These are phyloP conservation scores for Candida suzukii DNA, from an alignment of 805 yeast species.

Conservation along the genomic window DNA sequence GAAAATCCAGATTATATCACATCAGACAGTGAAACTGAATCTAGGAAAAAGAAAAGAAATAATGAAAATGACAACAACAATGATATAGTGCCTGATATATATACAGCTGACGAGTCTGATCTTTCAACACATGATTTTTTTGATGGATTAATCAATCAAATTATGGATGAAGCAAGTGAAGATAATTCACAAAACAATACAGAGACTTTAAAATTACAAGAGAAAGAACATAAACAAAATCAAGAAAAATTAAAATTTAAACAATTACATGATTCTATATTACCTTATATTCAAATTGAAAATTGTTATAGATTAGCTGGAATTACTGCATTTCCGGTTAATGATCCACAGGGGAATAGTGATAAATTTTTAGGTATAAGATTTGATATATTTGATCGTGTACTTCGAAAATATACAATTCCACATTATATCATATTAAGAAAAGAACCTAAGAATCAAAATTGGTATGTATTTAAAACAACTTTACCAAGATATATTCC, in stretches of 20 bases:
- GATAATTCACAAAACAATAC: slow-evolving; percentile 3
- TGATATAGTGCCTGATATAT: not conserved
- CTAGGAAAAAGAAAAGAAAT: not conserved
- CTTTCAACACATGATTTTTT: slow-evolving; percentile 26
- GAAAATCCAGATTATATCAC: no score
- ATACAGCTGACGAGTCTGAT: no score
- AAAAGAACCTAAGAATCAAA: slow-evolving; percentile 15
- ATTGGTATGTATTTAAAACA: slow-evolving; percentile 27
- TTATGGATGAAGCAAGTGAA: slow-evolving; percentile 14
- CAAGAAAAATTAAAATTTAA: slow-evolving; percentile 4
- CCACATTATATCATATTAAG: slow-evolving; percentile 45
- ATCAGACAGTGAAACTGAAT: no score
- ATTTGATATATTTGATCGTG: slow-evolving; percentile 35
- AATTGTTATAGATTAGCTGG: slow-evolving; percentile 43
- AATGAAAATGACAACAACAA: no score
- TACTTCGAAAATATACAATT: slow-evolving; percentile 21
- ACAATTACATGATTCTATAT: slow-evolving; percentile 10
- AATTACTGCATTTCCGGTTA: slow-evolving; percentile 44
- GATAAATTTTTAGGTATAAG: slow-evolving; percentile 38
- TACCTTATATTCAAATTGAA: slow-evolving; percentile 34
- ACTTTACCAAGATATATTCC: slow-evolving; percentile 28
- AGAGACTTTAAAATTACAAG: slow-evolving; percentile 4
- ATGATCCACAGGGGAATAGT: slow-evolving; percentile 19
- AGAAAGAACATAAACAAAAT: slow-evolving; percentile 1
- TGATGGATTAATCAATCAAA: slow-evolving; percentile 19